Evolutionary conservation across 1,284 basidiomycete genomes (phyloP), one percentile per base, ranked within the genome.

Genomic region (Ceratobasidium theobromae): DNA sequence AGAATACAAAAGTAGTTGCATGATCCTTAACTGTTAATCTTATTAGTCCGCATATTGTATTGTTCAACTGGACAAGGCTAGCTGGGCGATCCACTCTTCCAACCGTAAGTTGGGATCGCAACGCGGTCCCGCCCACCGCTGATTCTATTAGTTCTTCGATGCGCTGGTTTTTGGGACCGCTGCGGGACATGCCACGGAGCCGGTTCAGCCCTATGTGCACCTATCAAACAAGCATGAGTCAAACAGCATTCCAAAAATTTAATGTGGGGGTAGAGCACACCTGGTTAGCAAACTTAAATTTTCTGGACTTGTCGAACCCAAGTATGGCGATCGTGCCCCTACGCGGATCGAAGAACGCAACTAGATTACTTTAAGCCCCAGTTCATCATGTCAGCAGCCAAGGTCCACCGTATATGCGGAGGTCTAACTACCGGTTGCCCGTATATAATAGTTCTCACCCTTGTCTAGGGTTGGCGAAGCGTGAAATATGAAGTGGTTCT

Each of bases 151-250:
- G 80, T 0, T 87, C 86, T 1, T 80, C 84, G n/a, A 88, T 75
- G 72, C 81, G 87, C 71, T 81, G 79, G 51, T 72, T 73, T 53
- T 84, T 80, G 5, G 79, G 79, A 3, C 82, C 81, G 4, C 84
- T 83, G 55, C 86, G 78, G 72, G 81, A 77, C 84, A 87, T 86
- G 3, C 84, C 85, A 25, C 86, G 78, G 55, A 87, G 80, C 72
- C 86, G 84, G 69, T 84, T 76, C 53, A 88, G 74, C n/a, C 86
- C 84, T 0, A 85, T 87, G 72, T 80, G 86, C 30, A 86, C 80
- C 58, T 64, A 30, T 1, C 16, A 32, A 28, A 30, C 16, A 52
- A 8, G 6, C 4, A 33, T 52, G 49, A 52, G 49, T 18, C 16
- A 16, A 30, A n/a, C n/a, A 16, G 23, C 30, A 6, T 33, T 11